Base-by-base conservation (phyloP, 2,329 filamentous ascomycete species). In the Xylariales sp. region DNA sequence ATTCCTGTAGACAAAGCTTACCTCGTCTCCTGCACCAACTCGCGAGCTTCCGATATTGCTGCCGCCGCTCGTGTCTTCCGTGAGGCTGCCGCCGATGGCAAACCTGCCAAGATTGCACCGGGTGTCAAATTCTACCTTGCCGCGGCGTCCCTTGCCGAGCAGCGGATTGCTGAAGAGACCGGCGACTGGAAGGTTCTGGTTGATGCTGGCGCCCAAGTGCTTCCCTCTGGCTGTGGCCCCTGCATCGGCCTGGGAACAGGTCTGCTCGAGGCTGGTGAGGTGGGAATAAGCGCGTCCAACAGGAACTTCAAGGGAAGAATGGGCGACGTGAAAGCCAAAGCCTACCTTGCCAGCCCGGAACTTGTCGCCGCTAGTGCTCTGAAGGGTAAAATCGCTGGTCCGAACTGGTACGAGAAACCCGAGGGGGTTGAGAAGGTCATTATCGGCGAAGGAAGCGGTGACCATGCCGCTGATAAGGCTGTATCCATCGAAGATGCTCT, bases 231-330 rank as follows among this genome's bases (percentile, higher is more conserved):
- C 0, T 96, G 90, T 47, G 88, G 81, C 0, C 83, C 85, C 0
- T 96, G 91, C 54, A 96, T 97, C 44, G 90, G 90, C 6, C 74
- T 95, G 0, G 88, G 62, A 0, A 78, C 73, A 0, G 90, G 90
- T 25, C 70, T 95, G 0, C 73, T 95, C 1, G 83, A 96, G 59
- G 74, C 78, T 2, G 88, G 86, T n/a, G 89, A 96, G 64, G 81
- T 89, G 8, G 89, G 89, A 16, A 90, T 96, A 49, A 82, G 74
- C 43, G 87, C 88, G 0, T 81, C 74, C 36, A 96, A 96, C 67
- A 74, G 90, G 10, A 95, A 95, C 61, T 96, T 90, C 70, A 89
- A 90, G 62, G 90, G 89, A 0, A 79, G 90, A 3, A 94, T 96
- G 86, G 90, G 90, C 4, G 83, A 76, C 12, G 80, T 76, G 3